phyloP scores from a whole-genome alignment of 192 early-diverging fungal species.

The Linnemannia hyalina region DNA sequence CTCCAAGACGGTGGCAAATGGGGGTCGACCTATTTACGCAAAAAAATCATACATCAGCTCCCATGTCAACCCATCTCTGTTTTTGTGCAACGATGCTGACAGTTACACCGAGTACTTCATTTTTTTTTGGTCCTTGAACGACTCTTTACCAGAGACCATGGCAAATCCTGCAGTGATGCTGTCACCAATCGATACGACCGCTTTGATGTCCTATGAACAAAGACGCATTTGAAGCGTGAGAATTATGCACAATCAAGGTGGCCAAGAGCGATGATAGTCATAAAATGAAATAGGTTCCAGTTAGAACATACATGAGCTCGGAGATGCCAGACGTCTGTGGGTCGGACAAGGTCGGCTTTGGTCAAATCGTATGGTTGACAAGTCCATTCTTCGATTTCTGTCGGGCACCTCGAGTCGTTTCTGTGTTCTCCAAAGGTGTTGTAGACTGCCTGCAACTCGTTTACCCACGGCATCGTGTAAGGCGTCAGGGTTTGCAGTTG shows the following conservation, averaged over 20 bases:
- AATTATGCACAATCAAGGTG: too few species aligned
- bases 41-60: background rate
- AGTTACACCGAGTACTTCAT: background rate
- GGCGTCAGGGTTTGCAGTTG: constrained; percentile 22
- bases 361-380: constrained; percentile 52
- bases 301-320: constrained; percentile 58
- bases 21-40: constrained; percentile 55
- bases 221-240: background rate
- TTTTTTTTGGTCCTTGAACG: background rate
- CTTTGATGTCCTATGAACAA: constrained; percentile 61
- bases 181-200: constrained; percentile 64
- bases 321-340: constrained; percentile 59
- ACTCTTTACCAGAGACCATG: constrained; percentile 59
- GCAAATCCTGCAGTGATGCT: constrained; percentile 70
- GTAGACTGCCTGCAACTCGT: constrained; percentile 58
- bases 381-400: constrained; percentile 52
- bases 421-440: constrained; percentile 53
- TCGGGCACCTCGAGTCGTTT: constrained; percentile 54
- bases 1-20: constrained; percentile 61
- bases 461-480: constrained; percentile 58
- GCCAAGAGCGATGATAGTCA: too few species aligned
- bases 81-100: background rate
- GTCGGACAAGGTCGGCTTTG: constrained; percentile 48
- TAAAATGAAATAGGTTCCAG: too few species aligned
- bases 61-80: background rate